These are phyloP conservation scores for Musa troglodytarum DNA, from an alignment of 176 grass and related monocot species.

Conservation along the genomic window DNA sequence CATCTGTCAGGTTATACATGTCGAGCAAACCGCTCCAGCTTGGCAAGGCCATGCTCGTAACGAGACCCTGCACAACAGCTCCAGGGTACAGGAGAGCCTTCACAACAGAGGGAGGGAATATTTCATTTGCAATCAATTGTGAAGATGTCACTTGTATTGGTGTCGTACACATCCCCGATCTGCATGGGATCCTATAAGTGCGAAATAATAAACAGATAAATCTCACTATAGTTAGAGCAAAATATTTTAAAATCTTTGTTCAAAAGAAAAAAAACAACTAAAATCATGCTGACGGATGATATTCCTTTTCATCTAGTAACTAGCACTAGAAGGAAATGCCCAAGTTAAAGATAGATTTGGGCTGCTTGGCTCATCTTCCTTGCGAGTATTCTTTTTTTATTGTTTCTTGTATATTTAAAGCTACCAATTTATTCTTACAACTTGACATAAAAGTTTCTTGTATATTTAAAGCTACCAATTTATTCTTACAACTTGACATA, in stretches of 20 bases:
- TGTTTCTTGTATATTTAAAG: not conserved
- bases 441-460: not conserved
- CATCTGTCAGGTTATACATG: conserved; percentile 80
- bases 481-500: not conserved
- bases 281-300: too few relatives aligned
- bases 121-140: conserved; percentile 82
- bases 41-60: conserved; percentile 46
- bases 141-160: conserved; percentile 86
- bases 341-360: not conserved
- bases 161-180: conserved; percentile 86
- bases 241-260: not conserved
- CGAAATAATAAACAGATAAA: conserved; percentile 9
- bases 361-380: not conserved
- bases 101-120: conserved; percentile 66
- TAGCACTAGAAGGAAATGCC: not conserved
- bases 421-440: not conserved
- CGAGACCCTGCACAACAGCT: conserved; percentile 45
- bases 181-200: conserved; percentile 72
- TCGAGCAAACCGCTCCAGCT: conserved; percentile 62
- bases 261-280: not conserved
- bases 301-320: not conserved
- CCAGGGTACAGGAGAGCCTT: conserved; percentile 78
- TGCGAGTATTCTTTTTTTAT: not conserved
- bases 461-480: not conserved
- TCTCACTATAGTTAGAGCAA: conserved; percentile 18